Percentiles rank a stretch among this genome's conserved stretches.
Conservation (phyloP, 495 filamentous ascomycete species). For the Aspergillus sclerotiicarbonarius region DNA sequence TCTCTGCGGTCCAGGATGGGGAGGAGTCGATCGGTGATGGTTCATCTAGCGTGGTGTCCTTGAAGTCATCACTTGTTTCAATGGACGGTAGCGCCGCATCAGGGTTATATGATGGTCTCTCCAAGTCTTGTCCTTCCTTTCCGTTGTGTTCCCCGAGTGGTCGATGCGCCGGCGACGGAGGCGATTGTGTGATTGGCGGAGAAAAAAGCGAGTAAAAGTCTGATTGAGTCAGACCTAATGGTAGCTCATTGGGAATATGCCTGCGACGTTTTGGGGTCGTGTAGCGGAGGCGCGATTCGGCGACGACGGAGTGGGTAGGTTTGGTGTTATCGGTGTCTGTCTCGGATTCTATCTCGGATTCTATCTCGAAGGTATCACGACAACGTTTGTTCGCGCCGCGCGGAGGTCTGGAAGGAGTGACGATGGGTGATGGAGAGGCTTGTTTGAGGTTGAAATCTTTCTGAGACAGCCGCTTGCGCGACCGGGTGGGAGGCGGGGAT, state of each 20-base stretch:
- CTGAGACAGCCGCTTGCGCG: slow-evolving; percentile 30
- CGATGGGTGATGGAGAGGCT: slow-evolving; percentile 26
- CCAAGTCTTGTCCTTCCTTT: slow-evolving; percentile 7
- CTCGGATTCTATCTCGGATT: slow-evolving; percentile 31
- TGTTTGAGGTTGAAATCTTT: slow-evolving; percentile 9
- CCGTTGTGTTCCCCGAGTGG: background rate
- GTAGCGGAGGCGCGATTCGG: slow-evolving; percentile 32
- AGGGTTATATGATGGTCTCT: slow-evolving; percentile 26
- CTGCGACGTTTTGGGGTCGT: slow-evolving; percentile 68
- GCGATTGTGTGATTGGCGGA: slow-evolving; percentile 40
- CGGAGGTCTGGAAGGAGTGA: slow-evolving; percentile 32
- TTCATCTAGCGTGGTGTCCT: slow-evolving; percentile 14
- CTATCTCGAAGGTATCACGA: slow-evolving; percentile 48
- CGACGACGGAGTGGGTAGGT: slow-evolving; percentile 14
- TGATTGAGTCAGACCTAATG: slow-evolving; percentile 60
- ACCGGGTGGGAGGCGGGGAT: slow-evolving; percentile 49
- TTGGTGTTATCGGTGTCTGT: slow-evolving; percentile 39
- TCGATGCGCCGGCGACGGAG: slow-evolving; percentile 32
- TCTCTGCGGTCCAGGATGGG: slow-evolving; percentile 59
- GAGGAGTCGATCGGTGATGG: slow-evolving; percentile 28
- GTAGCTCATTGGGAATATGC: slow-evolving; percentile 63
- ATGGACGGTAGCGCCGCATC: slow-evolving; percentile 43
- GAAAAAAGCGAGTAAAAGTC: slow-evolving; percentile 62
- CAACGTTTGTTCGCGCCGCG: slow-evolving; percentile 64
- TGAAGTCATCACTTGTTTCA: slow-evolving; percentile 22